A percentile compares a stretch with the other conserved stretches of the same genome.
Evolutionary conservation across 1,139 yeast species (phyloP).

Genomic region (Candida glucosophila): DNA sequence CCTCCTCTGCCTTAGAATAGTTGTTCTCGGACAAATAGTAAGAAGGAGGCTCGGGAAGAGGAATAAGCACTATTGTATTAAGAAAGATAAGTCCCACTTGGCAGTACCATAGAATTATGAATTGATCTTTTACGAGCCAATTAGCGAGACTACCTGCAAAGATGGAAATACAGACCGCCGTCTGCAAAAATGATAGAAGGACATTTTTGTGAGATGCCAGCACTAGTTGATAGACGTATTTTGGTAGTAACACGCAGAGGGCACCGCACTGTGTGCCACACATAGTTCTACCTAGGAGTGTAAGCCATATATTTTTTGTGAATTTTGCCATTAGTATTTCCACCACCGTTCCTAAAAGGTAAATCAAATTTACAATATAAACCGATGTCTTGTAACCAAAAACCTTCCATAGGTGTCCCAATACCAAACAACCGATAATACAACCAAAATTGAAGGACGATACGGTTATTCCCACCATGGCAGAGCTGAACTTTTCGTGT

Average conservation of each 20-base stretch:
- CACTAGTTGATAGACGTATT: slow-evolving; percentile 16
- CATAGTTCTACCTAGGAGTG: slow-evolving; percentile 14
- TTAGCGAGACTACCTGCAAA: slow-evolving; percentile 3
- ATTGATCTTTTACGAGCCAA: slow-evolving; percentile 1
- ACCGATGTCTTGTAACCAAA: slow-evolving; percentile 7
- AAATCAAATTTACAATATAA: slow-evolving; percentile 6
- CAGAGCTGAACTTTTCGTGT: slow-evolving; percentile 1
- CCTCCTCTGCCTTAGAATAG: slow-evolving; percentile 1
- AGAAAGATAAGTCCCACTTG: slow-evolving; percentile 1
- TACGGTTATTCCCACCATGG: slow-evolving; percentile 14
- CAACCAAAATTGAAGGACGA: slow-evolving; percentile 23
- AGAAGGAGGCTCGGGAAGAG: slow-evolving; percentile 4
- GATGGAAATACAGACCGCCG: slow-evolving; percentile 12
- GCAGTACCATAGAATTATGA: slow-evolving; percentile 12
- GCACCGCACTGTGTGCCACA: slow-evolving; percentile 21
- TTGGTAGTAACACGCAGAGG: slow-evolving; percentile 18
- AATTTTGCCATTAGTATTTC: slow-evolving; percentile 7
- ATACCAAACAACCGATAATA: slow-evolving; percentile 16
- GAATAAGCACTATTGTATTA: slow-evolving; percentile 1
- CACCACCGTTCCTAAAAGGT: slow-evolving; percentile 10
- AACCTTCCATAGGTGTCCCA: slow-evolving; percentile 6
- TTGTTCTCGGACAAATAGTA: neutral
- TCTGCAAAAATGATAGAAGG: slow-evolving; percentile 17
- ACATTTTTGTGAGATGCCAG: slow-evolving; percentile 9
- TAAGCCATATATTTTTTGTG: slow-evolving; percentile 6